Evolutionary conservation across 306 rosid species (phyloP).

Genomic region (Arachis stenosperma): DNA sequence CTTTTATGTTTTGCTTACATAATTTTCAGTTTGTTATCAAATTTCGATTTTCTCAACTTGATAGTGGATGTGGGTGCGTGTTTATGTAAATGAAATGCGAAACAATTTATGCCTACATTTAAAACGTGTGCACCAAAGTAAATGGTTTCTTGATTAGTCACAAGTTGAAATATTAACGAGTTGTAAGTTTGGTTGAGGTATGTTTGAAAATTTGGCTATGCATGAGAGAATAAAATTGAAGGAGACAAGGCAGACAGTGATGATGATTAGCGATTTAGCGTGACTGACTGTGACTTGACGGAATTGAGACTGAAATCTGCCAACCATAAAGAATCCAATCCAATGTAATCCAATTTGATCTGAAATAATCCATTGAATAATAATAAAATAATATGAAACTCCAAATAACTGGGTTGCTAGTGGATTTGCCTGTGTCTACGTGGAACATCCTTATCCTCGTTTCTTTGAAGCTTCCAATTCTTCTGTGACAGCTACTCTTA

Average conservation of each 20-base stretch:
- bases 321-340: background rate
- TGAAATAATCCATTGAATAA: background rate
- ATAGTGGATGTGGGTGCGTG: too few species aligned
- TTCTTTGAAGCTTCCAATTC: slow-evolving; percentile 21
- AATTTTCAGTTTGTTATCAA: too few species aligned
- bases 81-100: too few species aligned
- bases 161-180: background rate
- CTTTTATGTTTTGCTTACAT: too few species aligned
- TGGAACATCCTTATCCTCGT: slow-evolving; percentile 57
- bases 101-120: too few species aligned
- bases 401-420: background rate
- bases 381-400: background rate
- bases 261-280: background rate
- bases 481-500: slow-evolving; percentile 21
- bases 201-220: too few species aligned
- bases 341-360: background rate
- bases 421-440: slow-evolving; percentile 57
- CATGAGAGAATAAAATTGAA: background rate
- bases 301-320: background rate
- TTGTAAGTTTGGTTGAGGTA: background rate
- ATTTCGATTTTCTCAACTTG: too few species aligned
- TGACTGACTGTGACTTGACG: background rate
- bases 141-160: background rate
- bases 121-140: too few species aligned
- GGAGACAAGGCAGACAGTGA: background rate